These are phyloP conservation scores for Naganishia friedmannii DNA, from an alignment of 768 basidiomycete species.

Conservation along the genomic window DNA sequence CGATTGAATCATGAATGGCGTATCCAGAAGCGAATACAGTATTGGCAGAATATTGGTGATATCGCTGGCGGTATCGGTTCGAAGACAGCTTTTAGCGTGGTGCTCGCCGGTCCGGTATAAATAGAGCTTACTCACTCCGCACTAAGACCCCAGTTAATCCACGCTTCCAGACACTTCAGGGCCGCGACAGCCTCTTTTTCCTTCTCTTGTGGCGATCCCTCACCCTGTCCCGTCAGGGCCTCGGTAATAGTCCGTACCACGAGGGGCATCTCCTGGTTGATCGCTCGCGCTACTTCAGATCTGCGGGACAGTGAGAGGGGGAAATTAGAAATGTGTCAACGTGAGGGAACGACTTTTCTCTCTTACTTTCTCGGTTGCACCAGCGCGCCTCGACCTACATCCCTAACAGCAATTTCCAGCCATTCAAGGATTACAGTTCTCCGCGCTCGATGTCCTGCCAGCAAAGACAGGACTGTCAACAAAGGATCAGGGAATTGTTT, in stretches of 20 bases:
- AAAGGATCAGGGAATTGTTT: slow-evolving; percentile 74
- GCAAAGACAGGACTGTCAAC: slow-evolving; percentile 60
- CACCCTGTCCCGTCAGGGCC: slow-evolving; percentile 57
- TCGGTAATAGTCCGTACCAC: slow-evolving; percentile 67
- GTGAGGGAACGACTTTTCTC: background rate
- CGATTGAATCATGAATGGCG: slow-evolving; percentile 64
- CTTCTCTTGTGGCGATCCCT: slow-evolving; percentile 38
- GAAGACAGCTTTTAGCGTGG: slow-evolving; percentile 11
- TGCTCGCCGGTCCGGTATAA: too few species aligned
- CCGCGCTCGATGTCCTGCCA: slow-evolving; percentile 25
- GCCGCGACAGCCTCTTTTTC: slow-evolving; percentile 65
- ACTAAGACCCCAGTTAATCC: slow-evolving; percentile 68
- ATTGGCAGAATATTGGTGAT: slow-evolving; percentile 59
- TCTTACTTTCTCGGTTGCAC: slow-evolving; percentile 63
- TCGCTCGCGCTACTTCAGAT: slow-evolving; percentile 63
- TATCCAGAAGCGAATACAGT: slow-evolving; percentile 65
- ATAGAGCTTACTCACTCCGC: slow-evolving; percentile 59
- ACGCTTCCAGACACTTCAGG: slow-evolving; percentile 75
- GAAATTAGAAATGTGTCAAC: background rate
- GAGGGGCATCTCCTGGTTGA: slow-evolving; percentile 67
- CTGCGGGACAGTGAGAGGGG: slow-evolving; percentile 52
- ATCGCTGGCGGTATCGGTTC: slow-evolving; percentile 55
- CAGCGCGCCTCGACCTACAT: slow-evolving; percentile 72
- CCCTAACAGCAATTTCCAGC: slow-evolving; percentile 78
- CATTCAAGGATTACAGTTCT: slow-evolving; percentile 40